Conservation (phyloP, 768 basidiomycete species). For the Brasilioporus rufonigricans region DNA sequence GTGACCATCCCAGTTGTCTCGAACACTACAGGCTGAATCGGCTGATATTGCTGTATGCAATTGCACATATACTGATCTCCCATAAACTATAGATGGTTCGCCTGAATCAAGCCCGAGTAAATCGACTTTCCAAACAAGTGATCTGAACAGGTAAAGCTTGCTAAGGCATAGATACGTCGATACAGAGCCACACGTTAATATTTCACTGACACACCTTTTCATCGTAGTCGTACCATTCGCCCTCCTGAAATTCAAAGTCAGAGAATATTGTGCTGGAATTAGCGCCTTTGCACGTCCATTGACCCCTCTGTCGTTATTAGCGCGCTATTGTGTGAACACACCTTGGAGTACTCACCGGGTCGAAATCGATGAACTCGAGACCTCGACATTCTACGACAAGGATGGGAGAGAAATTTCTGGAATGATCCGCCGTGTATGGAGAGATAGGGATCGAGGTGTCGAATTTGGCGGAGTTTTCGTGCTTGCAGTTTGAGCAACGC, state of each 20-base stretch:
- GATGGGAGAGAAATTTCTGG: constrained; percentile 59
- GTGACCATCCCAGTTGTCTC: too few species aligned
- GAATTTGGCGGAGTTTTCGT: constrained; percentile 81
- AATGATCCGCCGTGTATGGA: constrained; percentile 61
- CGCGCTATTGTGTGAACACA: background rate
- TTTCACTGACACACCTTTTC: constrained; percentile 60
- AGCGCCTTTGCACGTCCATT: constrained; percentile 71
- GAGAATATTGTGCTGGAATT: constrained; percentile 54
- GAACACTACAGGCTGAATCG: too few species aligned
- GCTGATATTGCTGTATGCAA: background rate
- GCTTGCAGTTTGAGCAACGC: constrained; percentile 74
- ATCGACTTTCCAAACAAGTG: constrained; percentile 62
- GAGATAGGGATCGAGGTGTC: constrained; percentile 47
- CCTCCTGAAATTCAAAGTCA: constrained; percentile 49
- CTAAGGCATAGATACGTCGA: constrained; percentile 33
- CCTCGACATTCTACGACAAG: constrained; percentile 82
- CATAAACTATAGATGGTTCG: background rate
- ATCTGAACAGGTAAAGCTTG: constrained; percentile 64
- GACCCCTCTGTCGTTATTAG: constrained; percentile 49
- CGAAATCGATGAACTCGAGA: constrained; percentile 77
- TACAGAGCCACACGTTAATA: background rate
- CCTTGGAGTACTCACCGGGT: constrained; percentile 53
- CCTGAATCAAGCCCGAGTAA: constrained; percentile 55
- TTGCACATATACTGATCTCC: background rate
- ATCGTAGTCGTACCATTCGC: constrained; percentile 85